Evolutionary conservation across 1,139 yeast species (phyloP).

Genomic region (Casaregolazyma lundiana): DNA sequence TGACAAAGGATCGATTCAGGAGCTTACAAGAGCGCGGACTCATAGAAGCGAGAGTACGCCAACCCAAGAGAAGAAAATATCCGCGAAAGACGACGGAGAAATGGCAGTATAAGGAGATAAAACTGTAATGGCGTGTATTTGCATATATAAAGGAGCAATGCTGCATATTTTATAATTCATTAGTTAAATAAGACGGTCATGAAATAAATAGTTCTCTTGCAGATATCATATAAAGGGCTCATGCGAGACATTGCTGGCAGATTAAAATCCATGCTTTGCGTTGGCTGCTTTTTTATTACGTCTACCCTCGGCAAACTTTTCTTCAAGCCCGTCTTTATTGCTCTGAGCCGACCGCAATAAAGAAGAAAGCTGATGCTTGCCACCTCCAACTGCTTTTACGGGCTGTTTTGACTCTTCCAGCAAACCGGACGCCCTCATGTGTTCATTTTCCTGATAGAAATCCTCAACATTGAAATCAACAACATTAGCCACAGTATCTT

Average conservation of each 20-base stretch:
- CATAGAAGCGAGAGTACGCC: slow-evolving; percentile 77
- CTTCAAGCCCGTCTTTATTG: slow-evolving; percentile 30
- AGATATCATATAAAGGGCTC: background rate
- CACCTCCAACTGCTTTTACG: slow-evolving; percentile 27
- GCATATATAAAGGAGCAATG: background rate
- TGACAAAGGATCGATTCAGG: slow-evolving; percentile 77
- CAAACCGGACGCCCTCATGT: slow-evolving; percentile 20
- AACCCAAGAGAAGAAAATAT: slow-evolving; percentile 57
- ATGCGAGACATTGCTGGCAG: background rate
- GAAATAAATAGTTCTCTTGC: background rate
- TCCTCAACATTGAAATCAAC: slow-evolving; percentile 30
- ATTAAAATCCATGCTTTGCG: slow-evolving; percentile 28
- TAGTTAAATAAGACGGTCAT: background rate
- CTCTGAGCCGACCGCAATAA: slow-evolving; percentile 29
- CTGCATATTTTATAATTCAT: too few species aligned
- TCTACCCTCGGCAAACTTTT: slow-evolving; percentile 23
- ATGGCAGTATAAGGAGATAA: slow-evolving; percentile 89
- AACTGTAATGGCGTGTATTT: slow-evolving; percentile 28
- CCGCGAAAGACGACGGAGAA: slow-evolving; percentile 77
- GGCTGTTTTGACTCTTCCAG: slow-evolving; percentile 26
- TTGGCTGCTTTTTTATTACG: slow-evolving; percentile 25
- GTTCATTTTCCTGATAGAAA: slow-evolving; percentile 26
- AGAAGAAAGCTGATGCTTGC: slow-evolving; percentile 29
- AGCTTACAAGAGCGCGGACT: slow-evolving; percentile 79
- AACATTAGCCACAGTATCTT: slow-evolving; percentile 15